Percentiles rank a stretch among this genome's conserved stretches.
Evolutionary conservation across 768 basidiomycete species (phyloP).

Genomic region (Podaxis sp.): DNA sequence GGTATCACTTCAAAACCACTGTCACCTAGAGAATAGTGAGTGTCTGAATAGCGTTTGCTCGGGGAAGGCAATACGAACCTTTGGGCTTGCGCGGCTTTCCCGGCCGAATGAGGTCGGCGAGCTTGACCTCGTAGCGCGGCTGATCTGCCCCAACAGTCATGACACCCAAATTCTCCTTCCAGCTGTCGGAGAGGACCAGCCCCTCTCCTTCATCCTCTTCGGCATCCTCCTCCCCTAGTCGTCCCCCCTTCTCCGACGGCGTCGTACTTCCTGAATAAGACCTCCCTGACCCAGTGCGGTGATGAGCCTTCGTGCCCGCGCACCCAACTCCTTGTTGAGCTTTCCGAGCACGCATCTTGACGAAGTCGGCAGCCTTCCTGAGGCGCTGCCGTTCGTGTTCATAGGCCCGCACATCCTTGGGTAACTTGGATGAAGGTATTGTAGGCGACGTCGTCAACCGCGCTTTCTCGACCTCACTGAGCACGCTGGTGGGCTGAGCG

Average conservation of each 20-base stretch:
- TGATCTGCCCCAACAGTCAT: neutral
- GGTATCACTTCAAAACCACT: conserved; percentile 16
- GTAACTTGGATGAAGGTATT: conserved; percentile 1
- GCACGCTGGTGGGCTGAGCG: neutral
- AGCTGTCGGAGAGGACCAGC: conserved; percentile 12
- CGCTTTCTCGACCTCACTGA: neutral
- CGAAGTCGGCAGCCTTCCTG: conserved; percentile 15
- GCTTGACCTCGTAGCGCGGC: conserved; percentile 12
- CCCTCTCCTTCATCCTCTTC: conserved; percentile 10
- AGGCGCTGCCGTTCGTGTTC: conserved; percentile 16
- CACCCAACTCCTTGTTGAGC: conserved; percentile 8
- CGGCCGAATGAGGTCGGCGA: conserved; percentile 13
- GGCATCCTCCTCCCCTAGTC: conserved; percentile 1
- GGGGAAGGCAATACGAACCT: neutral
- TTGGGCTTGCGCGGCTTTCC: conserved; percentile 5
- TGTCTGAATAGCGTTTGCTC: neutral
- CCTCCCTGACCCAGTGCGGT: neutral
- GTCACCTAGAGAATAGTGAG: conserved; percentile 1
- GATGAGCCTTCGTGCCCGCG: neutral
- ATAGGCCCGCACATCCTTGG: conserved; percentile 11
- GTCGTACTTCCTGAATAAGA: neutral
- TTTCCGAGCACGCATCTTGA: conserved; percentile 14
- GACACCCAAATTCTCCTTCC: conserved; percentile 5
- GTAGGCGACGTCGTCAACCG: neutral
- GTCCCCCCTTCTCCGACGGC: conserved; percentile 3